Percentiles rank a stretch among this genome's conserved stretches.
These are phyloP conservation scores for Gomphus bonarii DNA, from an alignment of 1,284 basidiomycete genomes.

Conservation along the genomic window DNA sequence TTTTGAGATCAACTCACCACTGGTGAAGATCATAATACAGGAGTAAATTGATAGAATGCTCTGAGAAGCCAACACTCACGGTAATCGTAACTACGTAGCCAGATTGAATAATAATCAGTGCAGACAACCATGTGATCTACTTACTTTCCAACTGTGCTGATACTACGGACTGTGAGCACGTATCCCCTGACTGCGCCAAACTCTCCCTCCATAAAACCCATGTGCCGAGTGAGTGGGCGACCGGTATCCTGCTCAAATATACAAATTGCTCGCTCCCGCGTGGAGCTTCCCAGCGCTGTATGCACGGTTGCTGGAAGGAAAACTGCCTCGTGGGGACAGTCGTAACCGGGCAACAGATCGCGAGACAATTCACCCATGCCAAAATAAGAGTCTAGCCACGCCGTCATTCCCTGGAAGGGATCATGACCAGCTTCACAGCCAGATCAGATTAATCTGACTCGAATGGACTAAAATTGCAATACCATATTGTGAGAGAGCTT, in stretches of 20 bases:
- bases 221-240: conserved; percentile 49
- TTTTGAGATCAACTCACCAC: background rate
- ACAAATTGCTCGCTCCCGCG: conserved; percentile 45
- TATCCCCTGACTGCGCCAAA: conserved; percentile 52
- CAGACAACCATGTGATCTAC: conserved; percentile 18
- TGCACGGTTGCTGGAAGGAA: conserved; percentile 49
- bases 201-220: conserved; percentile 38
- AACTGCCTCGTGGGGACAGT: conserved; percentile 52
- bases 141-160: conserved; percentile 54
- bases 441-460: background rate
- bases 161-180: conserved; percentile 43
- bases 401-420: conserved; percentile 50
- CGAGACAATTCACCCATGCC: conserved; percentile 50
- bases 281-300: conserved; percentile 31
- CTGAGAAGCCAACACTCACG: background rate
- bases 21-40: background rate
- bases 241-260: conserved; percentile 53
- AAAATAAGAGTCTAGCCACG: conserved; percentile 57
- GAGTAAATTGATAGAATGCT: background rate
- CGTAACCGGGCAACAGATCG: conserved; percentile 51
- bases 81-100: background rate
- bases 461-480: conserved; percentile 4
- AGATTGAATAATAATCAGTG: background rate
- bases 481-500: conserved; percentile 56
- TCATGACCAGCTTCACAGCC: conserved; percentile 43